phyloP scores from a whole-genome alignment of 345 rosid genomes.

The Mallotus nudiflorus region DNA sequence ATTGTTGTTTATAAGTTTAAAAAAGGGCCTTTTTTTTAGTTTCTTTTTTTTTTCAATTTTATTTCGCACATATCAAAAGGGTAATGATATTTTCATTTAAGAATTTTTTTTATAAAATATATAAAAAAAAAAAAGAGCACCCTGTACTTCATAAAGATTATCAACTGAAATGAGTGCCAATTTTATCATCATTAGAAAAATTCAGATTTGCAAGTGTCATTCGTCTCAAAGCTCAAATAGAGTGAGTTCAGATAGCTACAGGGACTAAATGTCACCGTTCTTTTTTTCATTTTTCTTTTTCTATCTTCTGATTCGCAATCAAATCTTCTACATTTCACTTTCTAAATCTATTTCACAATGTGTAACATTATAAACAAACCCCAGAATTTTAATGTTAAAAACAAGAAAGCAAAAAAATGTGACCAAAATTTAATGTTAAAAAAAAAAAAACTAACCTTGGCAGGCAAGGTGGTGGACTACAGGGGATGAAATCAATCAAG shows the following conservation, averaged over 20 bases:
- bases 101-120: too few species aligned
- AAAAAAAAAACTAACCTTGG: conserved; percentile 9
- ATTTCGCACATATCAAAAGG: too few species aligned
- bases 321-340: not conserved
- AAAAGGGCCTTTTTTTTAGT: too few species aligned
- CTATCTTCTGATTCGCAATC: not conserved
- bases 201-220: not conserved
- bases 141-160: not conserved
- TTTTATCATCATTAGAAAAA: not conserved
- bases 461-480: conserved; percentile 2
- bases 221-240: not conserved
- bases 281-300: not conserved
- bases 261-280: not conserved
- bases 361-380: conserved; percentile 2
- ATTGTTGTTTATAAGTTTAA: too few species aligned
- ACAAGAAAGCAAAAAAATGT: not conserved
- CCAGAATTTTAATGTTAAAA: not conserved
- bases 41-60: too few species aligned
- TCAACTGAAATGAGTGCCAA: not conserved
- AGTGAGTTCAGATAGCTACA: conserved; percentile 1
- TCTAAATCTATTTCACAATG: conserved; percentile 4
- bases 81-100: too few species aligned
- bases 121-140: too few species aligned
- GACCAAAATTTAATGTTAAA: not conserved
- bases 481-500: not conserved